Base-by-base conservation (phyloP, 805 yeast species). In the Millerozyma miso region DNA sequence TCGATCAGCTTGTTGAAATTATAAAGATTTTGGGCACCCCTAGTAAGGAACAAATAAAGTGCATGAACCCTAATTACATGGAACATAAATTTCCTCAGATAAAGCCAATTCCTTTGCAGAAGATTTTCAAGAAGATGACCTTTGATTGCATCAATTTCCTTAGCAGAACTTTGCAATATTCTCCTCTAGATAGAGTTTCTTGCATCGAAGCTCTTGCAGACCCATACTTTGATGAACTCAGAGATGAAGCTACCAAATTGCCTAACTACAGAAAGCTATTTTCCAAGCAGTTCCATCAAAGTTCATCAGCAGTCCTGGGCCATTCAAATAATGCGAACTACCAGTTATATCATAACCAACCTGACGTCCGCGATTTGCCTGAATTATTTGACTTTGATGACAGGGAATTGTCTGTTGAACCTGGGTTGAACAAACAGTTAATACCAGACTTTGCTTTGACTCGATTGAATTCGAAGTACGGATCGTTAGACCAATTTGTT, bases 1-100 rank as follows among this genome's bases (percentile, higher is more conserved):
- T 93, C 45, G 99, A 93, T 63, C 99, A 93, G 65, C 77, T 91
- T 55, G 98, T 91, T 15, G 99, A 91, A 65, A 91, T 91, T 54
- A 91, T 91, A 62, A 93, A 93, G 67, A 87, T 91, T 19, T 74
- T 93, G 59, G 99, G 99, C 13, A 91, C 99, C 1, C 99, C 99
- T 5, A 75, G 95, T 14, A 80, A 85, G 44, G 96, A 89, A 38
- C 96, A 91, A 65, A 91, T 91, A 52, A 79, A 82, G 59, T 79
- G 89, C 47, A 93, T 91, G 99, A 91, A 91, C 65, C 96, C 97
- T 40, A 90, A 88, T 63, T 93, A 91, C 67, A 87, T 88, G 84
- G 98, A 93, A 63, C 97, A 91, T 67, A 88, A 88, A 59, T 91
- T 91, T 73, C 98, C 99, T 3, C 79, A 77, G 47, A 85, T 85